A percentile compares a stretch with the other conserved stretches of the same genome.
Evolutionary conservation across 805 yeast species (phyloP).

Genomic region (Cyberlindnera maritima): DNA sequence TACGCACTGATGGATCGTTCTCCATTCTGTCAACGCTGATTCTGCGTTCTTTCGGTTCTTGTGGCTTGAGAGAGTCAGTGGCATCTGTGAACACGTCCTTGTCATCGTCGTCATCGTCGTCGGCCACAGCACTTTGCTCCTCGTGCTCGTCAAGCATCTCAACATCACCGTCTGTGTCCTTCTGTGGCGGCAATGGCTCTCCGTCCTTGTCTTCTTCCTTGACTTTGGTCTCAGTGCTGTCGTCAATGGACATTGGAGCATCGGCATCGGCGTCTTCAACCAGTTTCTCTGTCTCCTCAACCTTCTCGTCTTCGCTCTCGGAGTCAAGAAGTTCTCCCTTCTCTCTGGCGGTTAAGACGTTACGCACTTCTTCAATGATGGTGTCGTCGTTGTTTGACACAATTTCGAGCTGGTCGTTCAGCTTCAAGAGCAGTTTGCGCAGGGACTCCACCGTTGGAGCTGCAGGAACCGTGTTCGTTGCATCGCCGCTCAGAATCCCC

Average conservation of each 20-base stretch:
- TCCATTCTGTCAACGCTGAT: slow-evolving; percentile 33
- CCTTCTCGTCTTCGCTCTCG: slow-evolving; percentile 1
- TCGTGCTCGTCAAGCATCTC: background rate
- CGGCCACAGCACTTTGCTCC: no score
- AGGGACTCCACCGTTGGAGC: slow-evolving; percentile 21
- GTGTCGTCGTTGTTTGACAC: slow-evolving; percentile 29
- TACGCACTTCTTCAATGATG: slow-evolving; percentile 14
- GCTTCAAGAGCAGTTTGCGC: slow-evolving; percentile 39
- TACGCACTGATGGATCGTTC: slow-evolving; percentile 58
- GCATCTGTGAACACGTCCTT: slow-evolving; percentile 22
- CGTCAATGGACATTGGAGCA: no score
- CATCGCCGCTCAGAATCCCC: slow-evolving; percentile 61
- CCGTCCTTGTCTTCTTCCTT: background rate
- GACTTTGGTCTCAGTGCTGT: background rate
- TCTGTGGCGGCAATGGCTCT: background rate
- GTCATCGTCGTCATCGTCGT: slow-evolving; percentile 9
- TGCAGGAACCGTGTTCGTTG: slow-evolving; percentile 40
- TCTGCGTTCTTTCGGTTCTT: slow-evolving; percentile 13
- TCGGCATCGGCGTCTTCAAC: background rate
- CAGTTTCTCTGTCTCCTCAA: slow-evolving; percentile 5
- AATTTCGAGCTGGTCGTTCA: slow-evolving; percentile 37
- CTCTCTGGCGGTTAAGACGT: slow-evolving; percentile 6
- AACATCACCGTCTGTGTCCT: slow-evolving; percentile 6
- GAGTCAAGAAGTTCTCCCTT: background rate
- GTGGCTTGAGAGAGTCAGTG: slow-evolving; percentile 8